Evolutionary conservation across 2,329 filamentous ascomycete species (phyloP), one percentile per base, ranked within the genome.

Genomic region (Pseudogymnoascus sp.): DNA sequence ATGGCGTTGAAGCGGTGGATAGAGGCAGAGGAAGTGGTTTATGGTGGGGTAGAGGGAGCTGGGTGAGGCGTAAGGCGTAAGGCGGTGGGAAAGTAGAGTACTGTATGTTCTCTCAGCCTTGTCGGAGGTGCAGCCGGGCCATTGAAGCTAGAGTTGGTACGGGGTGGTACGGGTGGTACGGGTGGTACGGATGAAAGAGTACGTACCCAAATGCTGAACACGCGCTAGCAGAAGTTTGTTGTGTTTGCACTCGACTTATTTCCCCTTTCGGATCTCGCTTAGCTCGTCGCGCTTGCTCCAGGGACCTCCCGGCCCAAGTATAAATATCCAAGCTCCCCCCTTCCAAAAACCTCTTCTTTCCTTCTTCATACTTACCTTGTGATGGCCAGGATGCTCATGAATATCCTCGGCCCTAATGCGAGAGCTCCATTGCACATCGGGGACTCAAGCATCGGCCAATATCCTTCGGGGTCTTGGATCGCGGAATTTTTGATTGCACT

Each of bases 381-480:
- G 39, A 61, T 47, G 61, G 58, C 43, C 28, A 43, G 57, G 38
- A 41, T 58, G 61, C 57, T 64, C 62, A 64, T 28, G 62, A 63
- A 57, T 57, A 30, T 38, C 37, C 41, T 57, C 39, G 18, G 73
- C 74, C 73, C 76, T 74, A 70, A 70, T 72, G 71, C 72, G 74
- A 76, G 75, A 74, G 76, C 76, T 78, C 75, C 76, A 78, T 78
- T 78, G 76, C 76, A 78, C 76, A 78, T 66, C 77, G 77, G 74
- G 76, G 76, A 70, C 76, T 75, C 76, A 72, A 74, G 71, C 67
- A 73, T 66, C 70, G 72, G 76, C 75, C 75, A 78, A 76, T 73
- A 75, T 75, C 72, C 69, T 78, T 75, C 75, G 76, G 76, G 74
- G 73, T 72, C 75, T 74, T 76, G 72, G 73, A 71, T 73, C 73